Base-by-base conservation (phyloP, 192 early-diverging fungal species). In the Helicostylum pulchrum region DNA sequence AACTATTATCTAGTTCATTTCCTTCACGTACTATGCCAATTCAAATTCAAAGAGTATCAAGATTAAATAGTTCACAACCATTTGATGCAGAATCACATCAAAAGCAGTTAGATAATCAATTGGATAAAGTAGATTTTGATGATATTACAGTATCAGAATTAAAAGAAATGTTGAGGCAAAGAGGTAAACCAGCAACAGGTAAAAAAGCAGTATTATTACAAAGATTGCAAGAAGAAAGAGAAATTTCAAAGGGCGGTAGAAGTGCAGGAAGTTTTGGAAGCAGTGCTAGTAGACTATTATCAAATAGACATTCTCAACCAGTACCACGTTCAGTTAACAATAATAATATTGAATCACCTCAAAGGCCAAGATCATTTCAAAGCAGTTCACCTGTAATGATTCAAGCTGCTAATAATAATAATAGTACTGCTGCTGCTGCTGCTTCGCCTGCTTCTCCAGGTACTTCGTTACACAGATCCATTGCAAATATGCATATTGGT, bases 61-160 rank as follows among this genome's bases (percentile, higher is more conserved):
- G 53, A 54, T 36, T 30, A 32, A 45, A 14, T 17, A 52, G 14
- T 42, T 51, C 11, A 30, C 63, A 46, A 43, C 20, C 55, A 34
- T 54, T 53, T 53, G 62, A 67, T 50, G 71, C 77, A 20, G 83
- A 80, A 60, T 76, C 80, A 45, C 79, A 82, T 48, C 83, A 83
- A 59, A 74, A 67, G n/a, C 67, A 75, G 45, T 64, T 90, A n/a
- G 83, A 91, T 63, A 79, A 85, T 45, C 80, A 83, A 31, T 75
- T 91, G 53, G 78, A 80, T 48, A 76, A 71, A 15, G 80, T 85
- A 7, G 78, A 91, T 36, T 90, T 91, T 74, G 83, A 88, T 31
- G 89, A 91, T 65, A 83, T 91, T 19, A 91, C 89, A 0, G 89
- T 91, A 0, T 71, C 78, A 4, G 89, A 91, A 70, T 73, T 91